Conservation (phyloP, 768 basidiomycete genomes). For the Podaxis sp. region DNA sequence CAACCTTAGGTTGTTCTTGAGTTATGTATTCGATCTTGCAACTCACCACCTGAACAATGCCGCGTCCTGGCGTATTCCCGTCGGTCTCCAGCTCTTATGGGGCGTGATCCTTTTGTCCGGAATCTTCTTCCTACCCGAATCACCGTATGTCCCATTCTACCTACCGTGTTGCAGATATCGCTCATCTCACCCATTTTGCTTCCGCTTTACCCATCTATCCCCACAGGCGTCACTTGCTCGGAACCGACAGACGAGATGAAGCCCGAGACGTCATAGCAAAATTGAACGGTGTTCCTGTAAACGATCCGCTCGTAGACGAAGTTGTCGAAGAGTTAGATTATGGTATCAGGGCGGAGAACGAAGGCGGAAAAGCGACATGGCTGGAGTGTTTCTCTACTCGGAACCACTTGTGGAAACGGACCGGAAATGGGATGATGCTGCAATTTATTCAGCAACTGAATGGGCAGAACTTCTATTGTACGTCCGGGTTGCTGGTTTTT, state of each 20-base stretch:
- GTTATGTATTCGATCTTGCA: conserved; percentile 69
- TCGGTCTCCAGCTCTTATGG: conserved; percentile 75
- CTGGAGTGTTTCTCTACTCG: conserved; percentile 70
- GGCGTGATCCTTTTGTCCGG: conserved; percentile 65
- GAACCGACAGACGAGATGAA: conserved; percentile 46
- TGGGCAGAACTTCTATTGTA: conserved; percentile 81
- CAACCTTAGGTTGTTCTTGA: conserved; percentile 58
- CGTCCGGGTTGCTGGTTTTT: conserved; percentile 18
- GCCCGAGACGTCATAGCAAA: conserved; percentile 64
- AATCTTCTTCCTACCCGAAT: conserved; percentile 76
- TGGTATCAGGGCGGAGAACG: conserved; percentile 70
- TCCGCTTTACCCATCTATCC: neutral
- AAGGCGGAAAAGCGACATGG: conserved; percentile 80
- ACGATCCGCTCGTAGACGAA: conserved; percentile 59
- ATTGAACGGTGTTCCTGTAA: conserved; percentile 59
- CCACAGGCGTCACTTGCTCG: conserved; percentile 68
- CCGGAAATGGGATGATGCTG: conserved; percentile 78
- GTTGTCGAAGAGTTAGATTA: conserved; percentile 61
- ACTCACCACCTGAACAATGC: conserved; percentile 53
- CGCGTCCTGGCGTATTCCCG: conserved; percentile 71
- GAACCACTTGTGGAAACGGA: conserved; percentile 71
- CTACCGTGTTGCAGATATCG: neutral
- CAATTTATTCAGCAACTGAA: conserved; percentile 82
- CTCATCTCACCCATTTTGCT: neutral
- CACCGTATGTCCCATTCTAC: conserved; percentile 48